phyloP scores from a whole-genome alignment of 139 green algal species.

The Limnomonas spitsbergensis region DNA sequence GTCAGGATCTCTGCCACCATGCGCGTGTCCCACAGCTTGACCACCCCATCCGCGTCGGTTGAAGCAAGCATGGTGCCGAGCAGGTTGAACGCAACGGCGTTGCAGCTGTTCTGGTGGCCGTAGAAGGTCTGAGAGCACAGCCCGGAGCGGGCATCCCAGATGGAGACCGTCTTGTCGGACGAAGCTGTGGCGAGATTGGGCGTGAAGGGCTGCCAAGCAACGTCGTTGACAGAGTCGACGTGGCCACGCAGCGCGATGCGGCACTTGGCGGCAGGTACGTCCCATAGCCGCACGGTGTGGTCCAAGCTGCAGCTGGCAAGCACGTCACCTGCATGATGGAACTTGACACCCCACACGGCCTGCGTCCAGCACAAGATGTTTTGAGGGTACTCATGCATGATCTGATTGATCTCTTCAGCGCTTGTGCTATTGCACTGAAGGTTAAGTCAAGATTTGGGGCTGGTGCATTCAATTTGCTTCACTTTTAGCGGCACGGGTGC shows the following conservation, averaged over 20 bases:
- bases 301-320: slow-evolving; percentile 73
- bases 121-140: slow-evolving; percentile 79
- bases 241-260: slow-evolving; percentile 71
- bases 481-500: too few species aligned
- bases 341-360: slow-evolving; percentile 57
- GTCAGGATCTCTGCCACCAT: slow-evolving; percentile 75
- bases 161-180: slow-evolving; percentile 78
- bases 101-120: slow-evolving; percentile 78
- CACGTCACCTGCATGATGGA: slow-evolving; percentile 72
- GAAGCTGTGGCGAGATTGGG: slow-evolving; percentile 53
- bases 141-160: slow-evolving; percentile 75
- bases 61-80: slow-evolving; percentile 50
- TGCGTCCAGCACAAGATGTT: not conserved
- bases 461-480: too few species aligned
- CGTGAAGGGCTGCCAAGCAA: slow-evolving; percentile 72
- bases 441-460: too few species aligned
- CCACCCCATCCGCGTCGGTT: slow-evolving; percentile 71
- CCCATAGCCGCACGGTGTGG: slow-evolving; percentile 69
- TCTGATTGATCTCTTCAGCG: too few species aligned
- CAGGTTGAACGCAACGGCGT: slow-evolving; percentile 61
- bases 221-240: slow-evolving; percentile 82
- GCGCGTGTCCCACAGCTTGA: slow-evolving; percentile 84
- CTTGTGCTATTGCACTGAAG: too few species aligned
- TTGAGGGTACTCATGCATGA: too few species aligned
- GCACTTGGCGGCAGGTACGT: slow-evolving; percentile 52